Base-by-base conservation (phyloP, 768 basidiomycete genomes). In the Neoboletus subvelutipes region DNA sequence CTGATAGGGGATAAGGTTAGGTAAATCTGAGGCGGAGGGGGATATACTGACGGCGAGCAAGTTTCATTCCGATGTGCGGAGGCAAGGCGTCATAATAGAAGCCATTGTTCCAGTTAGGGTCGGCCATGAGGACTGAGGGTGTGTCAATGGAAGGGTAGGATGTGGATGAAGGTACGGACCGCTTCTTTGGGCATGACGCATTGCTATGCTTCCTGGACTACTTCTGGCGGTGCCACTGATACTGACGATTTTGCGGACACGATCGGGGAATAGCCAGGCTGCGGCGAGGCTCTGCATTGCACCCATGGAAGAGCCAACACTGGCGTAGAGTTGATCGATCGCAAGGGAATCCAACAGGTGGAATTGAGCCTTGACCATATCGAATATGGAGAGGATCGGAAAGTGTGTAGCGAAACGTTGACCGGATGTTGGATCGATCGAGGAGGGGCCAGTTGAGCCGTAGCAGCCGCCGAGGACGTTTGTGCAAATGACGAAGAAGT, bases 51-150 rank as follows among this genome's bases (percentile, higher is more conserved):
- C 95, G 97, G 62, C 97, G 83, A 28, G 97, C 97, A 20, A 99
- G 83, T 71, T 99, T 99, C 94, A 99, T 98, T 29, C 97, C 97
- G 1, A 87, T 91, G 69, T 99, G 97, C 0, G 97, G 97, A 2
- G 97, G 97, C n/a, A 95, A 70, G 9, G 81, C 80, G 57, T 96
- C 92, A 69, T 99, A 99, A 71, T 99, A 99, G 73, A 96, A 98
- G 5, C 97, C 97, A 36, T 94, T 87, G 59, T 98, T 99, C 97
- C 97, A 99, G 61, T 98, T 98, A 0, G 96, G 96, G 73, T 99
- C 97, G 2, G 96, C 91, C 97, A 99, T 99, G 52, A 99, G 83
- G 18, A 99, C 97, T 98, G 41, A 24, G 48, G 6, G 29, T 31
- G 52, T 43, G 37, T 63, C 2, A 66, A 18, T n/a, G 40, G 28